These are phyloP conservation scores for Magnaporthiopsis rhizophila DNA, from an alignment of 2,329 filamentous ascomycete species.

Conservation along the genomic window DNA sequence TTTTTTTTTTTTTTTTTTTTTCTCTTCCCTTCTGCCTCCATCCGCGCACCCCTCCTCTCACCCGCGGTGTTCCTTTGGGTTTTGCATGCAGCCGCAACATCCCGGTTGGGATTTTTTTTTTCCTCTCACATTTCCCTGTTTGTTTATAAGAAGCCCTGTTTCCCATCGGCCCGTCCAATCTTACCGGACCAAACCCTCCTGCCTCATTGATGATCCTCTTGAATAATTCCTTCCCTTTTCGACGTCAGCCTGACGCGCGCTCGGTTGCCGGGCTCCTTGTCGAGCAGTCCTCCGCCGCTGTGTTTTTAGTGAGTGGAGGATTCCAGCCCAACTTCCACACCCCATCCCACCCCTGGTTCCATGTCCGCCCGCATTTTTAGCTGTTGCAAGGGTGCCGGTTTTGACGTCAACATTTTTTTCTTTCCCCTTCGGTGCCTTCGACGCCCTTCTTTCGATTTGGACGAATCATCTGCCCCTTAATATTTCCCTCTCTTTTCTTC, in stretches of 20 bases:
- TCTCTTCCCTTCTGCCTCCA: neutral
- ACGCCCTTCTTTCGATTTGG: neutral
- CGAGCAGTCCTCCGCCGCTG: neutral
- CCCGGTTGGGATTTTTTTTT: neutral
- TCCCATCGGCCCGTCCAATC: neutral
- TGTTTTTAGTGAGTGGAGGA: neutral
- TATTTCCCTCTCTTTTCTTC: neutral
- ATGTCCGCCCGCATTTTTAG: neutral
- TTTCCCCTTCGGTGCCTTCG: neutral
- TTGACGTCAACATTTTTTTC: neutral
- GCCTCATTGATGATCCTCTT: neutral
- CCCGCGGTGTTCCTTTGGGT: too few relatives aligned
- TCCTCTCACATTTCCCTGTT: neutral
- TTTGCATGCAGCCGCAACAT: neutral
- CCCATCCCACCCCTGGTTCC: neutral
- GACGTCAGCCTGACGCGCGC: neutral
- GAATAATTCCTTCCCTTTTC: neutral
- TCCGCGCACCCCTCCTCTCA: neutral
- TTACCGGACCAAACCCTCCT: neutral
- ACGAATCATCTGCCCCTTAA: neutral
- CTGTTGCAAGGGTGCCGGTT: neutral
- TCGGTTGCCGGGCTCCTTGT: neutral
- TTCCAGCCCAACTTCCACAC: neutral
- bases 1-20: neutral
- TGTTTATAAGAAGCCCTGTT: neutral